phyloP scores from a whole-genome alignment of 176 grass and related monocot genomes.

The Oryza australiensis region DNA sequence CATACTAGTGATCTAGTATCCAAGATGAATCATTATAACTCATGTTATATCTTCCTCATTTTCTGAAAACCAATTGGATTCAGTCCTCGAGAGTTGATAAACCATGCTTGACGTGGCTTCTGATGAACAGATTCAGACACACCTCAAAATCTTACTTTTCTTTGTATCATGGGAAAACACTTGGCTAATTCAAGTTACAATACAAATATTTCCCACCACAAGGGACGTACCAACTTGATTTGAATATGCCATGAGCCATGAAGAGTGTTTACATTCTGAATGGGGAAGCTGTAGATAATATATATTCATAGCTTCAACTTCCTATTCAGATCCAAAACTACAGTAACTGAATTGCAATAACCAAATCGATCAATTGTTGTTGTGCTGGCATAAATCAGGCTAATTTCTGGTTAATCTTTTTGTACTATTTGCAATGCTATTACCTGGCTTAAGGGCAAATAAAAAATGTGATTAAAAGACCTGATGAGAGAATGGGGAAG shows the following conservation, averaged over 20 bases:
- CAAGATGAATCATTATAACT: background rate
- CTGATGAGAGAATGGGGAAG: background rate
- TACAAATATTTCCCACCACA: background rate
- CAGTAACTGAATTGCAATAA: background rate
- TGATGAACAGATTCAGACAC: background rate
- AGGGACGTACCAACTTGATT: background rate
- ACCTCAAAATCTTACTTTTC: background rate
- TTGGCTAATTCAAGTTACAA: background rate
- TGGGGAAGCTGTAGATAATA: background rate
- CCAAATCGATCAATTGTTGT: background rate
- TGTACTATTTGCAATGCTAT: background rate
- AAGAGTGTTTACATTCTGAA: background rate
- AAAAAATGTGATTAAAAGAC: background rate
- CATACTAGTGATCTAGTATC: slow-evolving; percentile 2
- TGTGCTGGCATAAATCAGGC: background rate
- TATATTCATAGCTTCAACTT: background rate
- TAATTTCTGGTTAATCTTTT: background rate
- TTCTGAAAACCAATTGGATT: background rate
- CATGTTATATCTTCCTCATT: background rate
- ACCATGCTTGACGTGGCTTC: background rate
- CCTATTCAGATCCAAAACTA: slow-evolving; percentile 8
- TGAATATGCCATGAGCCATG: background rate
- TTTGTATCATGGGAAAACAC: background rate
- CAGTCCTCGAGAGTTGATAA: background rate
- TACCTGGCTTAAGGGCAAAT: background rate